Conservation (phyloP, 2,329 filamentous ascomycete genomes). For the Talaromyces sp. region DNA sequence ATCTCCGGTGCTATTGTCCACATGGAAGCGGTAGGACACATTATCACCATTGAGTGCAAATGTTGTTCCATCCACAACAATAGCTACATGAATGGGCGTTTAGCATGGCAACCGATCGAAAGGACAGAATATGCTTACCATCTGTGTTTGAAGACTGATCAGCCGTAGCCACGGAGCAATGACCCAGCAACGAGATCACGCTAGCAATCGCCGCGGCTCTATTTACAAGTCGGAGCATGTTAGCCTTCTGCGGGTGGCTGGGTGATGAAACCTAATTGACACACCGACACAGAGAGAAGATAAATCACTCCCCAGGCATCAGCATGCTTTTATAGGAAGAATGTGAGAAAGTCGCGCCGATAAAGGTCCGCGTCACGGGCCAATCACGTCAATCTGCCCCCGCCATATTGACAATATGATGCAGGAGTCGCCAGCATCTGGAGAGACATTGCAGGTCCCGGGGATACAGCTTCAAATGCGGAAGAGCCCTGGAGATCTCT, state of each 20-base stretch:
- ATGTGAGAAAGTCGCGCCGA: not conserved
- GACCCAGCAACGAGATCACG: not conserved
- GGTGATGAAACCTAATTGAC: not conserved
- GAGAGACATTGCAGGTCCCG: not conserved
- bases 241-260: not conserved
- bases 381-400: not conserved
- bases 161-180: not conserved
- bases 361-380: not conserved
- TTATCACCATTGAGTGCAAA: constrained; percentile 61
- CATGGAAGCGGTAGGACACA: constrained; percentile 66
- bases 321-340: constrained; percentile 4
- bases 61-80: constrained; percentile 57
- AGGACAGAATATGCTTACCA: not conserved
- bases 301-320: not conserved
- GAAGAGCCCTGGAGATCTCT: not conserved
- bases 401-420: not conserved
- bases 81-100: constrained; percentile 39
- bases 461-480: not conserved
- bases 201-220: not conserved
- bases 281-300: not conserved
- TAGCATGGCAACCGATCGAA: not conserved
- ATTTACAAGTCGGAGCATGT: constrained; percentile 2
- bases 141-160: not conserved
- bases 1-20: constrained; percentile 59
- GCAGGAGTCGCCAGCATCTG: not conserved